These are phyloP conservation scores for Phylloporus sp. DNA, from an alignment of 768 basidiomycete species.

Conservation along the genomic window DNA sequence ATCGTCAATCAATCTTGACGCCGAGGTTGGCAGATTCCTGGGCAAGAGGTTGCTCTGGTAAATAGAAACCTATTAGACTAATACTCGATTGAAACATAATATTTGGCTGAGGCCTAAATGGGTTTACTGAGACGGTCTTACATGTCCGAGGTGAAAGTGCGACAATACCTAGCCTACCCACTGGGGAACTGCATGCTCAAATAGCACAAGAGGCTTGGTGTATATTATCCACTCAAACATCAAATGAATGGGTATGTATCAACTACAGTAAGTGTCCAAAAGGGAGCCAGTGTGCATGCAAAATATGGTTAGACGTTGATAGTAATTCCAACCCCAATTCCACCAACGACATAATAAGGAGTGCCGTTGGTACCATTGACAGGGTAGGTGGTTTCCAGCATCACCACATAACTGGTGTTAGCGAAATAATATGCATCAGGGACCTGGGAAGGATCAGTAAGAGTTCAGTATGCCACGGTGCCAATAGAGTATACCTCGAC, in stretches of 20 bases:
- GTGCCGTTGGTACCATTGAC: slow-evolving; percentile 17
- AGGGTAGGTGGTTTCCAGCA: slow-evolving; percentile 23
- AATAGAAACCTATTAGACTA: no score
- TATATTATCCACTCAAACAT: not conserved
- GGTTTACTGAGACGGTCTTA: no score
- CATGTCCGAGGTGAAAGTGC: no score
- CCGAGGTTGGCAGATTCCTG: no score
- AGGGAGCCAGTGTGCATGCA: not conserved
- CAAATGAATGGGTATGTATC: not conserved
- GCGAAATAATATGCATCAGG: slow-evolving; percentile 22
- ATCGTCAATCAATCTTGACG: no score
- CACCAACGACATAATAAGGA: slow-evolving; percentile 22
- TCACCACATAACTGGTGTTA: slow-evolving; percentile 20
- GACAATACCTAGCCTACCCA: no score
- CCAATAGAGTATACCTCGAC: slow-evolving; percentile 9
- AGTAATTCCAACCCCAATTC: slow-evolving; percentile 12
- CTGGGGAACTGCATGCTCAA: no score
- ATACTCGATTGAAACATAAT: no score
- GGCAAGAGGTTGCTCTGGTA: no score
- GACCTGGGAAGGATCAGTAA: slow-evolving; percentile 17
- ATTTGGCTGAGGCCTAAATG: no score
- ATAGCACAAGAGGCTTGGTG: no score
- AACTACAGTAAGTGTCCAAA: not conserved
- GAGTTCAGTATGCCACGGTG: no score
- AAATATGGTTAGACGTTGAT: slow-evolving; percentile 10